Evolutionary conservation across 805 yeast species (phyloP), one percentile per base, ranked within the genome.

Genomic region (Ogataea siamensis): DNA sequence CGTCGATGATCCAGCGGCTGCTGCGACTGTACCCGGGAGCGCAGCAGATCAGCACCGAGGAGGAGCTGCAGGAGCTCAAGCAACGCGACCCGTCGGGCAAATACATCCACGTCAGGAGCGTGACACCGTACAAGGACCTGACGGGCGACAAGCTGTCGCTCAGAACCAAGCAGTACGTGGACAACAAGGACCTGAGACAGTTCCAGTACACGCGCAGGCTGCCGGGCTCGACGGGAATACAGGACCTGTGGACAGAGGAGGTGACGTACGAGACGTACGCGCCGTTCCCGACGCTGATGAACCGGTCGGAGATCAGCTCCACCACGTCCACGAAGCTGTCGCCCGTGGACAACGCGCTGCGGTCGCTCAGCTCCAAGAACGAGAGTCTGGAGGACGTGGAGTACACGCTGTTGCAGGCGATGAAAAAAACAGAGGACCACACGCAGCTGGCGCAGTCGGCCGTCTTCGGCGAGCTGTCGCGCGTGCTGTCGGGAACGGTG

Each of bases 191-290:
- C 52, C 63, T 87, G 62, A 74, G 76, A 49, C 73, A 74, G 43
- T 87, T 87, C 63, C 74, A 85, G 4, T 76, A 78, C 25, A 71
- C 82, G 34, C 74, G 83, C 58, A 77, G 83, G 50, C 62, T 87
- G 36, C 87, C 91, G 1, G 89, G 91, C 4, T 74, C 85, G 1
- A 74, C 79, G 0, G 72, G 82, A 8, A 80, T 84, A 7, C 71
- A 76, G 37, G 87, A 87, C 52, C 65, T 87, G 51, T 87, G 95
- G 95, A 87, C 89, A 13, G 95, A 87, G 55, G 95, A 87, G 62
- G 75, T 83, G 7, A 80, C 85, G 1, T 87, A 78, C 64, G 86
- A 79, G 46, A 84, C 95, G 0, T 66, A 58, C 32, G 72, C 83
- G 38, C 73, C 87, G 6, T 87, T 87, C 79, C 96, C 96, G 17